Conservation (phyloP, 768 basidiomycete genomes). For the Tricholoma sp. region DNA sequence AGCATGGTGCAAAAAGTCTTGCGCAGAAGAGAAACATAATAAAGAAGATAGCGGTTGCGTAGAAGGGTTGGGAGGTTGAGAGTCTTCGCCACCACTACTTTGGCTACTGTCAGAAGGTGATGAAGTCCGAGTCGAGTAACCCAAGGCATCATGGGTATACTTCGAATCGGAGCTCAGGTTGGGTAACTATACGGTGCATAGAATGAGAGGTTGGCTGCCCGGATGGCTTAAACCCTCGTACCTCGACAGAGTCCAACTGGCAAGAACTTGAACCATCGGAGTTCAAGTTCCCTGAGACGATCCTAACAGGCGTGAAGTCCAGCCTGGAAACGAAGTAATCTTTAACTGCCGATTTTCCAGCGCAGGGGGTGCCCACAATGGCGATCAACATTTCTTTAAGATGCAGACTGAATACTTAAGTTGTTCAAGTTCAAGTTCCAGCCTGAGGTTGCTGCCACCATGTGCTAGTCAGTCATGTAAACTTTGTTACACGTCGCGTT, state of each 20-base stretch:
- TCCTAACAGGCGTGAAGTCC: constrained; percentile 48
- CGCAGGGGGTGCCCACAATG: constrained; percentile 55
- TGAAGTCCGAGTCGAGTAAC: too few relatives aligned
- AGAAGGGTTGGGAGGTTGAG: neutral
- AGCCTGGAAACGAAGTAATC: constrained; percentile 55
- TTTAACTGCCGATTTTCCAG: constrained; percentile 57
- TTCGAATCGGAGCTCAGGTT: neutral
- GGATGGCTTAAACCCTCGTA: neutral
- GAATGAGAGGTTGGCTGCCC: neutral
- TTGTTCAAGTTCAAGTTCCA: too few relatives aligned
- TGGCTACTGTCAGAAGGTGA: neutral
- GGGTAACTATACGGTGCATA: neutral
- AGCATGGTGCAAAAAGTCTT: constrained; percentile 61
- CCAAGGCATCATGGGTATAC: too few relatives aligned
- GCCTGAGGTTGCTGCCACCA: neutral
- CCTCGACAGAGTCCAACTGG: neutral
- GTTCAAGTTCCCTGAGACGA: constrained; percentile 19
- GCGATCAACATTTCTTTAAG: constrained; percentile 54
- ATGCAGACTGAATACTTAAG: too few relatives aligned
- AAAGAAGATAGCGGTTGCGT: neutral
- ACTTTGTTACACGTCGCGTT: constrained; percentile 13
- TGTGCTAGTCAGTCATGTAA: constrained; percentile 4
- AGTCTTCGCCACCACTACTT: neutral
- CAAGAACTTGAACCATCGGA: neutral
- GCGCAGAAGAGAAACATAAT: constrained; percentile 40